Evolutionary conservation across 2,329 filamentous ascomycete species (phyloP), one percentile per base, ranked within the genome.

Genomic region (Ascochyta viciae-villosae): DNA sequence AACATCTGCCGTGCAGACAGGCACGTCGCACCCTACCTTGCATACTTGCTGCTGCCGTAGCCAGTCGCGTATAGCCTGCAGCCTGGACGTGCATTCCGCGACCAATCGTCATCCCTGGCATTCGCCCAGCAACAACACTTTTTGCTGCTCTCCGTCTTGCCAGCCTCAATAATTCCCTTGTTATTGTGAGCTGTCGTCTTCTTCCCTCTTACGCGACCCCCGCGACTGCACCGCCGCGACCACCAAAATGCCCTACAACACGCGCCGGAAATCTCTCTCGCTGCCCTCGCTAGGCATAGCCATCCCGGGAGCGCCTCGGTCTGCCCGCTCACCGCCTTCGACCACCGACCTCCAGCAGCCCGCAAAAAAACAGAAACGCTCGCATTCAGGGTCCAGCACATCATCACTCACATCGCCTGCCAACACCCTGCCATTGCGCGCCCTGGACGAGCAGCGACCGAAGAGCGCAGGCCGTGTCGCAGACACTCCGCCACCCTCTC

Each of bases 181-280:
- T 52, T 50, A 57, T 42, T 56, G 49, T 34, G 19, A 49, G 39
- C 13, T 46, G 29, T 50, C 56, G 42, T 50, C 42, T 42, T 45
- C 38, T 48, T 44, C 27, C 48, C 40, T 31, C 52, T 34, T 49
- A 53, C 54, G 55, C 58, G 42, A 52, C 55, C 41, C 16, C 35
- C 22, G 34, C 41, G 35, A n/a, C 51, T 44, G 22, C 47, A 56
- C 47, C 42, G 31, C 37, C 47, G 31, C 42, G 3, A 52, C 49
- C 33, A 31, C n/a, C 58, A 80, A 68, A 71, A 96, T 96, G 92
- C 90, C 89, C 74, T 97, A 97, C 84, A 96, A 97, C 79, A 98
- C 94, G 66, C 90, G 94, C 79, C 89, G 93, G 78, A 98, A 98
- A 83, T 96, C 92, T 73, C 82, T 99, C 65, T 97, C 93, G 61